Evolutionary conservation across 768 basidiomycete species (phyloP), one percentile per base, ranked within the genome.

Genomic region (Tulasnella sp.): DNA sequence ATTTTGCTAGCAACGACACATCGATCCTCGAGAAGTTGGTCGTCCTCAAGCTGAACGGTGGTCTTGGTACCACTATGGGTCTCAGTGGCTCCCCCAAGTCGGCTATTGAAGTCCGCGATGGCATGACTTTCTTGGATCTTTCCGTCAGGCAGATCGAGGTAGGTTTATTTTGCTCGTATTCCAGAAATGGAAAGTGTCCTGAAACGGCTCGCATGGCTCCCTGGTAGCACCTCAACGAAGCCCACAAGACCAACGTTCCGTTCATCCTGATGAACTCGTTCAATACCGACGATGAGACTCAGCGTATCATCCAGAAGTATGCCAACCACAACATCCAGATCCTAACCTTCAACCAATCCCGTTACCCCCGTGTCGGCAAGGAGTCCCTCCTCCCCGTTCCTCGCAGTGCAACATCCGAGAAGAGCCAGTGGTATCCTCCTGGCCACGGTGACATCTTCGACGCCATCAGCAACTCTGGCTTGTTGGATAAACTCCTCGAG

Each of bases 261-360:
- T 91, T 97, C 83, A 92, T 97, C 85, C 90, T 98, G 81, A 97
- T 97, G 97, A 97, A 96, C 82, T 97, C 94, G 75, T 98, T 99
- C 88, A 97, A 97, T 87, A 98, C 96, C 25, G 93, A 96, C 83
- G 94, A 97, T 45, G 96, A 98, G 83, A 97, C 96, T 71, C 90
- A 93, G 78, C 92, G 93, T 79, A 94, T 97, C 87, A 94, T 96
- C 84, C 94, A 97, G 84, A 97, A 97, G 85, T 97, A 97, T 83
- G 90, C 91, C 71, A 93, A 95, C 85, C 95, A 96, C 85, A 93
- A 96, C 82, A 89, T 97, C 81, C 71, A 79, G 79, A 77, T 79
- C 72, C 67, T 79, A 29, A 85, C 84, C 75, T 96, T 96, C 87
- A 94, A 93, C 83, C 96, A 97, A 85, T 96, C 94, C 22, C 88